Evolutionary conservation across 2,329 filamentous ascomycete species (phyloP).

Genomic region (Alternaria infectoria): DNA sequence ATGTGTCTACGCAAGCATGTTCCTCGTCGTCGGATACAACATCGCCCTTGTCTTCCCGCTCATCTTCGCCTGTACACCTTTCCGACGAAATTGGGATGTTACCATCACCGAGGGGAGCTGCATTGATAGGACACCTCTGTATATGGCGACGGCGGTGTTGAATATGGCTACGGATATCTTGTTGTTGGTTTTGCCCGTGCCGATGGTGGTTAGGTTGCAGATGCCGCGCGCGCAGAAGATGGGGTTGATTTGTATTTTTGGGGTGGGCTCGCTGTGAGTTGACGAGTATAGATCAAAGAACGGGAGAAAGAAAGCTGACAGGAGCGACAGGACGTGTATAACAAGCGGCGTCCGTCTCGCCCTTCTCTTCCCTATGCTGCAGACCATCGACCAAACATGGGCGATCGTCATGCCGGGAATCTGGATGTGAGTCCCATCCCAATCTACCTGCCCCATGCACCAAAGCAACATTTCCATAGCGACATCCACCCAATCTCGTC

Average conservation of each 20-base stretch:
- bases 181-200: slow-evolving; percentile 22
- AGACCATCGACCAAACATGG: slow-evolving; percentile 17
- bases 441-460: too few species aligned
- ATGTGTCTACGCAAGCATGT: slow-evolving; percentile 21
- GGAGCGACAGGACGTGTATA: slow-evolving; percentile 4
- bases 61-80: slow-evolving; percentile 29
- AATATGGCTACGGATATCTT: slow-evolving; percentile 29
- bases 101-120: slow-evolving; percentile 21
- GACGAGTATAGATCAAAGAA: too few species aligned
- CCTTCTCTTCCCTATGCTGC: slow-evolving; percentile 14
- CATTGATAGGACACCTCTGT: slow-evolving; percentile 23
- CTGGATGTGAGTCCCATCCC: too few species aligned
- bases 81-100: slow-evolving; percentile 24
- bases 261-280: slow-evolving; percentile 21
- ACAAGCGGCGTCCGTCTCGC: slow-evolving; percentile 14
- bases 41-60: slow-evolving; percentile 25
- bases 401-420: slow-evolving; percentile 19
- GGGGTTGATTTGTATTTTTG: slow-evolving; percentile 26
- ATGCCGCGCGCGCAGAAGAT: slow-evolving; percentile 20
- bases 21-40: slow-evolving; percentile 27
- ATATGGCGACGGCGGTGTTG: slow-evolving; percentile 28
- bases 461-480: too few species aligned
- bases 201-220: slow-evolving; percentile 26
- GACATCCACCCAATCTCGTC: too few species aligned
- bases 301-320: too few species aligned